Evolutionary conservation across 768 basidiomycete genomes (phyloP).

Genomic region (Imleria badia): DNA sequence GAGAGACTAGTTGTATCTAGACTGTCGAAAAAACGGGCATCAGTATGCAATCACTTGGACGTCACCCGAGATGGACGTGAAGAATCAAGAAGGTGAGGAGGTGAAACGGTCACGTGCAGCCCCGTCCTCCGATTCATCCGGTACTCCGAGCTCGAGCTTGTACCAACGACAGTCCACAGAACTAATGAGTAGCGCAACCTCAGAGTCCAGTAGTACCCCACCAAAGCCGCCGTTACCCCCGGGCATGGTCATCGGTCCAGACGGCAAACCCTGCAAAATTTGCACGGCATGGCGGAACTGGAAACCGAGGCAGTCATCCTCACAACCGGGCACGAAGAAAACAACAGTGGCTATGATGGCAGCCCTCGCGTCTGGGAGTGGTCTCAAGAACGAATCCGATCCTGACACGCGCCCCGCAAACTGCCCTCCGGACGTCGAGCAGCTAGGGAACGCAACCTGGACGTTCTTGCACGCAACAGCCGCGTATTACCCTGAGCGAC

Average conservation of each 20-base stretch:
- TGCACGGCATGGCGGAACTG: conserved; percentile 80
- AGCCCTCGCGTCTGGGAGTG: conserved; percentile 32
- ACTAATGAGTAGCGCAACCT: conserved; percentile 10
- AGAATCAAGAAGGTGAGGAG: not conserved
- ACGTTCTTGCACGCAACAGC: conserved; percentile 95
- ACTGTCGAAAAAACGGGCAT: not conserved
- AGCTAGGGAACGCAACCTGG: conserved; percentile 92
- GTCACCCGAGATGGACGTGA: not conserved
- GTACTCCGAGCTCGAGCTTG: not conserved
- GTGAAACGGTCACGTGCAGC: conserved; percentile 20
- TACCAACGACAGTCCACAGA: not conserved
- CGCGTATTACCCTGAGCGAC: conserved; percentile 89
- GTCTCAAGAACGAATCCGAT: conserved; percentile 27
- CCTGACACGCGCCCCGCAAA: conserved; percentile 49
- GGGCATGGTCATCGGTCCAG: conserved; percentile 86
- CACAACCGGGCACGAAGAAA: conserved; percentile 26
- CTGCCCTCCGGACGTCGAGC: conserved; percentile 90
- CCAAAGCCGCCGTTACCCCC: conserved; percentile 52
- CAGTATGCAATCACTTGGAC: not conserved
- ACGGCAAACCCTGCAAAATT: conserved; percentile 94
- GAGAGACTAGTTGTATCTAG: not conserved
- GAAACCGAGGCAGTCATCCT: conserved; percentile 43
- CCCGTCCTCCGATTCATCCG: not conserved
- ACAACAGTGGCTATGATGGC: conserved; percentile 36
- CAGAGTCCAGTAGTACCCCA: conserved; percentile 7